phyloP scores from a whole-genome alignment of 805 yeast species.

The Pichia sporocuriosa region DNA sequence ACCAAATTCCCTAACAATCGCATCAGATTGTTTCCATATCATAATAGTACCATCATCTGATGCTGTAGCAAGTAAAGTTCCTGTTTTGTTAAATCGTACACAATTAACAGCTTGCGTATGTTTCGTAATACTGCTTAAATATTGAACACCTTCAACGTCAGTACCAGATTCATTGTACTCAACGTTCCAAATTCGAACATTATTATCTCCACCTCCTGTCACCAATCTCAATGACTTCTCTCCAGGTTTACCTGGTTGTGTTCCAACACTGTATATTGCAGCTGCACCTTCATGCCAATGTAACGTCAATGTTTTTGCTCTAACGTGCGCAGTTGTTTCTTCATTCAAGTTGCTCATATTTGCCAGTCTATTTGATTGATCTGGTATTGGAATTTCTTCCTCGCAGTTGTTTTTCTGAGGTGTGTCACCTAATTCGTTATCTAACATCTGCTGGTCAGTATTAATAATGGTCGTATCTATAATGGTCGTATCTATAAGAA shows the following conservation, averaged over 20 bases:
- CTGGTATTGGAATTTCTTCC: no score
- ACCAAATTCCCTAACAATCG: slow-evolving; percentile 55
- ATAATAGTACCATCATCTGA: slow-evolving; percentile 92
- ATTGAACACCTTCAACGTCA: slow-evolving; percentile 46
- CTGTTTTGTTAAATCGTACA: slow-evolving; percentile 70
- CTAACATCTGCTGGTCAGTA: no score
- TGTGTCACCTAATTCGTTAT: no score
- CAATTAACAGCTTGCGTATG: slow-evolving; percentile 95
- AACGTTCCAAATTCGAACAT: slow-evolving; percentile 49
- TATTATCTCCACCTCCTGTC: slow-evolving; percentile 93
- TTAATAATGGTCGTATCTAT: no score
- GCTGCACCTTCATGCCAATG: slow-evolving; percentile 73
- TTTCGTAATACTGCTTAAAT: slow-evolving; percentile 71
- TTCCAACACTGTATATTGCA: slow-evolving; percentile 64
- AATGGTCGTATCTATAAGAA: no score
- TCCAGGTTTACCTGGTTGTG: slow-evolving; percentile 40
- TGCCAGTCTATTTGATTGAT: neutral
- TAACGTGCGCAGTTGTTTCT: slow-evolving; percentile 12
- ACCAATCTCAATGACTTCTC: slow-evolving; percentile 45
- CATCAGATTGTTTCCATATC: slow-evolving; percentile 63
- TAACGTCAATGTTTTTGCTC: slow-evolving; percentile 45
- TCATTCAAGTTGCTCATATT: neutral
- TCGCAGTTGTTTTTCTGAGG: no score
- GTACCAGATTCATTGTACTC: slow-evolving; percentile 19
- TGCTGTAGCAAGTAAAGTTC: slow-evolving; percentile 74